Conservation (phyloP, 2,329 filamentous ascomycete species). For the Rhynchosporium graminicola region DNA sequence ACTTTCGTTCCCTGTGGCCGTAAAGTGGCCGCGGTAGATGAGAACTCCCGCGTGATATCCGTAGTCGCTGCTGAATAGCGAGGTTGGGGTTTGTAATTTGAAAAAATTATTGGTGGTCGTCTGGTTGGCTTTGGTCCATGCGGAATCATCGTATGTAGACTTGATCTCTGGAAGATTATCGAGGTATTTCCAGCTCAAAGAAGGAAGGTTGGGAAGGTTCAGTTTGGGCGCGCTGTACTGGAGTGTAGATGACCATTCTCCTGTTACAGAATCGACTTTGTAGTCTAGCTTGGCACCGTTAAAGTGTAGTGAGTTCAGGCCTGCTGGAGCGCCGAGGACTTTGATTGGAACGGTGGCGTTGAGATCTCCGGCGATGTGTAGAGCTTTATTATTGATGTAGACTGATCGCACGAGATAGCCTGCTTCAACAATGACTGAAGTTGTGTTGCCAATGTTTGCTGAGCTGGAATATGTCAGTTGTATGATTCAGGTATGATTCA, state of each 20-base stretch:
- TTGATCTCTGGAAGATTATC: constrained; percentile 72
- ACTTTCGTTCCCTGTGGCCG: constrained; percentile 59
- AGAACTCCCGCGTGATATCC: constrained; percentile 71
- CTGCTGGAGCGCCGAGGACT: constrained; percentile 61
- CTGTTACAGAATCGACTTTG: constrained; percentile 47
- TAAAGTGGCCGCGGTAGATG: constrained; percentile 70
- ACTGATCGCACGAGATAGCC: constrained; percentile 66
- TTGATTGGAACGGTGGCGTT: constrained; percentile 69
- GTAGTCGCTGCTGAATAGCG: constrained; percentile 71
- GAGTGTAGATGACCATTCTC: constrained; percentile 52
- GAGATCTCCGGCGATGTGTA: constrained; percentile 69
- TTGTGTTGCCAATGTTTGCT: constrained; percentile 40
- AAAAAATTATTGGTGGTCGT: constrained; percentile 40
- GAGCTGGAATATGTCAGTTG: constrained; percentile 29
- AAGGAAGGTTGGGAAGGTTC: constrained; percentile 56
- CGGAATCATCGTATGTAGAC: constrained; percentile 64
- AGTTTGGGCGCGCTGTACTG: constrained; percentile 53
- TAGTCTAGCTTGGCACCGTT: constrained; percentile 52
- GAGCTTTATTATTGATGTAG: constrained; percentile 52
- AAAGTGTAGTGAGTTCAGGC: constrained; percentile 58
- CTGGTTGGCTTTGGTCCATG: constrained; percentile 63
- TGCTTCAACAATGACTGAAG: constrained; percentile 61
- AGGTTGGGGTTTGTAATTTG: constrained; percentile 61
- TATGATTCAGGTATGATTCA: background rate
- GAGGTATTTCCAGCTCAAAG: constrained; percentile 66